These are phyloP conservation scores for Candida pseudoviswanathii DNA, from an alignment of 1,139 yeast genomes.

Conservation along the genomic window DNA sequence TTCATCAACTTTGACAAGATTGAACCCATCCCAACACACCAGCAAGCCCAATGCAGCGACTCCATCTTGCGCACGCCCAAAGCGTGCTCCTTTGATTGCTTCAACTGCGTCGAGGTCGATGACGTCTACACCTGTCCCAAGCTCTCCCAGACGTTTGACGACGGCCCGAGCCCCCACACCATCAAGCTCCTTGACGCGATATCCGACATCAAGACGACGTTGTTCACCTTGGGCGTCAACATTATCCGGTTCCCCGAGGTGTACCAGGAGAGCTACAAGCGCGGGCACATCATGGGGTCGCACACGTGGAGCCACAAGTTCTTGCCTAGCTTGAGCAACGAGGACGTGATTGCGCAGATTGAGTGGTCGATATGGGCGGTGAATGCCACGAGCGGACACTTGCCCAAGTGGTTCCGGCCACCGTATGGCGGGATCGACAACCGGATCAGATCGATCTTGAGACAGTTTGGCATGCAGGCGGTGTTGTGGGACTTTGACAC, in stretches of 20 bases:
- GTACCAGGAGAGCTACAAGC: constrained; percentile 54
- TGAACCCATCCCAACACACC: constrained; percentile 45
- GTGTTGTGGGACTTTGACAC: constrained; percentile 94
- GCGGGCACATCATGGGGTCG: constrained; percentile 81
- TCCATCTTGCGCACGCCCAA: constrained; percentile 23
- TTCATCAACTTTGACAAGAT: constrained; percentile 60
- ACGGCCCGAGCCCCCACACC: constrained; percentile 86
- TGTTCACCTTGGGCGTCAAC: constrained; percentile 83
- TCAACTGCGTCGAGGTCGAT: constrained; percentile 73
- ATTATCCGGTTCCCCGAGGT: constrained; percentile 76
- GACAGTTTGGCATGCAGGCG: constrained; percentile 85
- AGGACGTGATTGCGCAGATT: constrained; percentile 81
- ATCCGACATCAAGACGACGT: constrained; percentile 56
- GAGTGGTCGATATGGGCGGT: constrained; percentile 98
- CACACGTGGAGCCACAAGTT: constrained; percentile 95
- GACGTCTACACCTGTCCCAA: constrained; percentile 76
- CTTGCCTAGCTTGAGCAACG: constrained; percentile 75
- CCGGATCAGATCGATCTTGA: constrained; percentile 73
- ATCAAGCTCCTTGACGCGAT: constrained; percentile 56
- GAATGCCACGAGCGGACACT: constrained; percentile 88
- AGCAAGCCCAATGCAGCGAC: constrained; percentile 60
- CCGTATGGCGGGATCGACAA: constrained; percentile 95
- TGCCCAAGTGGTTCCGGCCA: constrained; percentile 95
- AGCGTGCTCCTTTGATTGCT: constrained; percentile 85
- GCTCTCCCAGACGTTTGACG: constrained; percentile 89